Base-by-base conservation (phyloP, 345 rosid genomes). In the Hypericum androsaemum region DNA sequence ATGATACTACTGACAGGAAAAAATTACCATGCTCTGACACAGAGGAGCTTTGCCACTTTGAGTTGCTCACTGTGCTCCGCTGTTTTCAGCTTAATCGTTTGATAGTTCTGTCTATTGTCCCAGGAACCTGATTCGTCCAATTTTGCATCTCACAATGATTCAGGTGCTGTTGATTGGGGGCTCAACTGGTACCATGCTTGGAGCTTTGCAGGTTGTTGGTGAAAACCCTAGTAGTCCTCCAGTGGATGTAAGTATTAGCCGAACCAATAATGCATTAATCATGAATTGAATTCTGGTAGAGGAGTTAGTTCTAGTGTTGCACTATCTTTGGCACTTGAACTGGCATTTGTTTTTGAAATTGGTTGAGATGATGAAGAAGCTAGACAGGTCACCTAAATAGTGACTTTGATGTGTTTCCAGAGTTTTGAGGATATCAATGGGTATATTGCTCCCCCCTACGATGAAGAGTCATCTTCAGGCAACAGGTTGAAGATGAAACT, bases 151-250 rank as follows among this genome's bases (percentile, higher is more conserved):
- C 32, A 22, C 32, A 59, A 59, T 60, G 53, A 53, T 57, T 53
- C 75, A 92, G 96, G 96, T 92, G 32, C 71, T 92, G 52, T 53
- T 88, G 45, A 92, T 84, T 65, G 98, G 96, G 63, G 98, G 96
- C 63, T 92, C 98, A 61, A 92, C 97, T 22, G 95, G 98, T 65
- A 83, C 98, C 38, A 88, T 92, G 98, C 84, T 92, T 62, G 98
- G 81, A 81, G 85, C 94, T 37, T 66, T 92, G 54, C 79, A 92
- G 63, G 98, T 92, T 66, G 76, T 85, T 46, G 97, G 97, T 17
- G 98, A 92, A 42, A 70, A 65, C 59, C 88, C 60, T 62, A 89
- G 84, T 44, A 61, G 77, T 50, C 53, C 83, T 55, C 53, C 81
- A 13, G 76, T 65, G 4, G 94, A 92, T 58, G 95, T 92, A 88